These are phyloP conservation scores for Trypanosoma theileri DNA, from an alignment of 208 protist species.

Conservation along the genomic window DNA sequence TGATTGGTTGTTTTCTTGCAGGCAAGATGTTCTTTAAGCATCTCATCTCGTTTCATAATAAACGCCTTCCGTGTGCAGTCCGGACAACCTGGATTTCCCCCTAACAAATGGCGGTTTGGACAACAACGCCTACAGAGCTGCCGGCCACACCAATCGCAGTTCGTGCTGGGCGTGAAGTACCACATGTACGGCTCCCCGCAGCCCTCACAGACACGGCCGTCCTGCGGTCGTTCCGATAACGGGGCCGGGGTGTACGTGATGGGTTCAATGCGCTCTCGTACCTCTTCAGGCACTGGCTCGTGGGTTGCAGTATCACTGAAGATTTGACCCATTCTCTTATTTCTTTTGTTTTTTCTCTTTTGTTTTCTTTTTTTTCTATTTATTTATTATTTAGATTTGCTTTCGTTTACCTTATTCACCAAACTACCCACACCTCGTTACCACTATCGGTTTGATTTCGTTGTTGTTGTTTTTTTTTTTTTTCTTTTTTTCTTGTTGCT, in stretches of 20 bases:
- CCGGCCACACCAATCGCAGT: slow-evolving; percentile 83
- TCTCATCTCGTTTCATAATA: slow-evolving; percentile 31
- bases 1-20: neutral
- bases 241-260: slow-evolving; percentile 62
- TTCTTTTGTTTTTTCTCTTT: neutral
- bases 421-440: no score
- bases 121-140: slow-evolving; percentile 78
- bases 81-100: slow-evolving; percentile 65
- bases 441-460: no score
- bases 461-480: no score
- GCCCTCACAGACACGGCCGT: slow-evolving; percentile 47
- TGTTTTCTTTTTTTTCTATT: no score
- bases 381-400: no score
- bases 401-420: no score
- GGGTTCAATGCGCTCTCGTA: slow-evolving; percentile 64
- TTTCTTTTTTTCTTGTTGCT: no score
- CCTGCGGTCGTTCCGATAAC: slow-evolving; percentile 30
- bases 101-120: slow-evolving; percentile 60
- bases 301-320: slow-evolving; percentile 58
- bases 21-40: slow-evolving; percentile 45
- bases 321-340: slow-evolving; percentile 50
- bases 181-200: slow-evolving; percentile 61
- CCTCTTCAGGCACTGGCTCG: slow-evolving; percentile 63
- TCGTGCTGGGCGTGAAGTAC: slow-evolving; percentile 64
- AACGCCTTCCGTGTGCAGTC: slow-evolving; percentile 66